Percentiles rank a stretch among this genome's conserved stretches.
These are phyloP conservation scores for Pyrus bretschneideri DNA, from an alignment of 306 rosid species.

Conservation along the genomic window DNA sequence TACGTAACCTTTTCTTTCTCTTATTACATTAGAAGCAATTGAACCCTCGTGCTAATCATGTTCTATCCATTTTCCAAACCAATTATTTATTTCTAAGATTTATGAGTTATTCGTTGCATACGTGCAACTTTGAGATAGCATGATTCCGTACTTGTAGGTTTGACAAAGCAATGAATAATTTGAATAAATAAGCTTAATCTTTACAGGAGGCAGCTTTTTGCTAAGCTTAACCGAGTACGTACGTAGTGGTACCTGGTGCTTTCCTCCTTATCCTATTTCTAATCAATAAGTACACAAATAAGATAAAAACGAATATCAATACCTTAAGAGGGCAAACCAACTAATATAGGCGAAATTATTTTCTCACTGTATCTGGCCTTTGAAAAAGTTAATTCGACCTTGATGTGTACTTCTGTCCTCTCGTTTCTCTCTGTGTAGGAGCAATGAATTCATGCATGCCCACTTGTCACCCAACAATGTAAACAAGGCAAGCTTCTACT, in stretches of 20 bases:
- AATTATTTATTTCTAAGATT: not conserved
- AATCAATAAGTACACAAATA: not conserved
- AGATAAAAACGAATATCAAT: not conserved
- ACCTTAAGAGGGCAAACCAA: not conserved
- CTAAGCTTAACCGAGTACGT: not conserved
- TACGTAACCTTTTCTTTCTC: not conserved
- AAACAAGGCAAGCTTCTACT: not conserved
- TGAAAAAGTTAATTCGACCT: not conserved
- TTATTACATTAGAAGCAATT: not conserved
- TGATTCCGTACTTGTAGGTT: not conserved
- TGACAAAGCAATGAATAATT: not conserved
- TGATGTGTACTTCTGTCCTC: not conserved
- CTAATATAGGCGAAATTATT: not conserved
- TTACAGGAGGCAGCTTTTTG: not conserved
- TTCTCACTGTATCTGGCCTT: not conserved
- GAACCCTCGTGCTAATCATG: not conserved
- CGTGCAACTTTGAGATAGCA: not conserved
- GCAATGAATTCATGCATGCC: not conserved
- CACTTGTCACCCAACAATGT: not conserved
- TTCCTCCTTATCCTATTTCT: not conserved
- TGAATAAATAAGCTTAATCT: not conserved
- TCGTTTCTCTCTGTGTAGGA: not conserved
- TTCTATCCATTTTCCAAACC: not conserved
- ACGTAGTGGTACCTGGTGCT: not conserved
- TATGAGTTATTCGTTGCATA: not conserved